A percentile compares a stretch with the other conserved stretches of the same genome.
Evolutionary conservation across 176 grass and related monocot genomes (phyloP).

Genomic region (Musa acuminata): DNA sequence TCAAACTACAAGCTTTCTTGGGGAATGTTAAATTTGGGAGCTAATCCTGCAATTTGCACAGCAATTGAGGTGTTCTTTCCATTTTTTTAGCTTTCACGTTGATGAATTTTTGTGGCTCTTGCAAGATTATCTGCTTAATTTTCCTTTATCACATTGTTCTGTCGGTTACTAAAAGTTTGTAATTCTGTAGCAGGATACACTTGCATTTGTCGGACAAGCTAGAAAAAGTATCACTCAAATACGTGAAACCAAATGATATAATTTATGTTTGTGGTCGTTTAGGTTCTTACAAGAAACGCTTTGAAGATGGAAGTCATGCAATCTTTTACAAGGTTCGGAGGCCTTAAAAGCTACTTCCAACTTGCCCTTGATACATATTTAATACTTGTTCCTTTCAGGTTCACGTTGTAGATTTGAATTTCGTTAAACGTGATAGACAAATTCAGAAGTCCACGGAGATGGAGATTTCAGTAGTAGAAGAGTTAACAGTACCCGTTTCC

Average conservation of each 20-base stretch:
- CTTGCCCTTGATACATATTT: not conserved
- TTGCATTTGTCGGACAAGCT: conserved; percentile 14
- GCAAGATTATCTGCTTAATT: not conserved
- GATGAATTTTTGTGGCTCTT: not conserved
- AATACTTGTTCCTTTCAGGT: conserved; percentile 24
- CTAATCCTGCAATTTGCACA: not conserved
- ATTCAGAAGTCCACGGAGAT: conserved; percentile 8
- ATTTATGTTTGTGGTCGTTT: conserved; percentile 40
- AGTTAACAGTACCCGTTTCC: conserved; percentile 2
- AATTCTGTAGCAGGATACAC: conserved; percentile 31
- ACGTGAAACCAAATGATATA: conserved; percentile 46
- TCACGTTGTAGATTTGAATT: conserved; percentile 38
- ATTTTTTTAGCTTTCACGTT: conserved; percentile 1
- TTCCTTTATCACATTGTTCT: not conserved
- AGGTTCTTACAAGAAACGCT: conserved; percentile 20
- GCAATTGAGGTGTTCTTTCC: not conserved
- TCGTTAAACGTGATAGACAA: conserved; percentile 24
- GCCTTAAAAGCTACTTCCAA: not conserved
- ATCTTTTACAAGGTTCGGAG: conserved; percentile 39
- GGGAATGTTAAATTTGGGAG: not conserved
- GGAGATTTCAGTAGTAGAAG: not conserved
- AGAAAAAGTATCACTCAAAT: conserved; percentile 31
- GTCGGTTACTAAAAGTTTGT: conserved; percentile 4
- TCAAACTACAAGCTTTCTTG: not conserved
- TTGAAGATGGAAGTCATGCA: conserved; percentile 14